phyloP scores from a whole-genome alignment of 768 basidiomycete species.

The Sarcomyxa edulis region DNA sequence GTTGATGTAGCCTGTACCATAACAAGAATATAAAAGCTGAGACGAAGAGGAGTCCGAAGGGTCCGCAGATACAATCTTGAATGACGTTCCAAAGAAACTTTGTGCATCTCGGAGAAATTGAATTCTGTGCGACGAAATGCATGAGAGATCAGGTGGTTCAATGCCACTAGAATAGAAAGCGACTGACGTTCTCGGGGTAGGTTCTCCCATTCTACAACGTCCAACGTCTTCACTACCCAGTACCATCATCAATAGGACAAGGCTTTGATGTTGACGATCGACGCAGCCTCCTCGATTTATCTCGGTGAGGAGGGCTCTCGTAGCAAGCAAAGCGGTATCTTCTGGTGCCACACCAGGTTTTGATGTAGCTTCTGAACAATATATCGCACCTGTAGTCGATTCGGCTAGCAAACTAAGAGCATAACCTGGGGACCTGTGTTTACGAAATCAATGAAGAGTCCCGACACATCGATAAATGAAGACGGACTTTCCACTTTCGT shows the following conservation, averaged over 20 bases:
- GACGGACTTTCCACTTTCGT: conserved; percentile 92
- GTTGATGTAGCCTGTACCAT: conserved; percentile 90
- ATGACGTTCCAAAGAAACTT: conserved; percentile 83
- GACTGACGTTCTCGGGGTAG: conserved; percentile 74
- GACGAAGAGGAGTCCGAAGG: conserved; percentile 41
- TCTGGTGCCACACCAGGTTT: conserved; percentile 84
- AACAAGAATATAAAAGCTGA: conserved; percentile 82
- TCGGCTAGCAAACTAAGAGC: conserved; percentile 88
- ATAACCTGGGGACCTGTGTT: conserved; percentile 86
- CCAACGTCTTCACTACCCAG: conserved; percentile 98
- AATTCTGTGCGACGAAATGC: conserved; percentile 54
- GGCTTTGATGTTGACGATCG: conserved; percentile 81
- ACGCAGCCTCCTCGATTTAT: conserved; percentile 84
- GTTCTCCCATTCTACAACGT: conserved; percentile 78
- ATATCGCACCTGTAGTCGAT: conserved; percentile 84
- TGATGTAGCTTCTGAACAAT: conserved; percentile 84
- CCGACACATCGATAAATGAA: not conserved
- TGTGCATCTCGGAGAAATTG: conserved; percentile 86
- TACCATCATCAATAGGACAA: conserved; percentile 87
- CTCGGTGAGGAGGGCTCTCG: conserved; percentile 74
- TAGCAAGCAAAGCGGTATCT: conserved; percentile 82
- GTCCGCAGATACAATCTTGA: conserved; percentile 77
- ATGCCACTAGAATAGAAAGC: not conserved
- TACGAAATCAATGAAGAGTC: not conserved
- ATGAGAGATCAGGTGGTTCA: conserved; percentile 7